Evolutionary conservation across 2,329 filamentous ascomycete species (phyloP).

Genomic region (Fusarium sp.): DNA sequence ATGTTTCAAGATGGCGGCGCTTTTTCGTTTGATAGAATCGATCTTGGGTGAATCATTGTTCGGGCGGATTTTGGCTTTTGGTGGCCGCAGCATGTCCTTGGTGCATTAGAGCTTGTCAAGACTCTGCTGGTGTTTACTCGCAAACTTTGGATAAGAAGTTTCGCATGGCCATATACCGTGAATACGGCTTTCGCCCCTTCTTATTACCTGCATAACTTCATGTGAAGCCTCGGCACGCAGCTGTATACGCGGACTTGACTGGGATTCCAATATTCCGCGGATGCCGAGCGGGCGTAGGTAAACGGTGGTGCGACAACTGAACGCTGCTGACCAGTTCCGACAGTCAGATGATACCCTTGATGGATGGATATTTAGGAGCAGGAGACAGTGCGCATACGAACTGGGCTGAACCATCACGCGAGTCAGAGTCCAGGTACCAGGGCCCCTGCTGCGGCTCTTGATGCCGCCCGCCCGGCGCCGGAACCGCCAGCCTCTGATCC

Average conservation of each 20-base stretch:
- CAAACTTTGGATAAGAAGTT: neutral
- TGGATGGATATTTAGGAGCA: neutral
- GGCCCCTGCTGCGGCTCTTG: neutral
- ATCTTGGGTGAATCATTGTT: neutral
- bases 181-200: neutral
- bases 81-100: neutral
- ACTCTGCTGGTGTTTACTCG: neutral
- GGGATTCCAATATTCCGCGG: neutral
- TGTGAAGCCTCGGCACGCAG: neutral
- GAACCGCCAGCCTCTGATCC: neutral
- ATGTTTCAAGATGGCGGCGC: slow-evolving; percentile 11
- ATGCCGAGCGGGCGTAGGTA: neutral
- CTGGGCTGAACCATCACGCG: neutral
- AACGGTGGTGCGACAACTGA: neutral
- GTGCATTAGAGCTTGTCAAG: neutral
- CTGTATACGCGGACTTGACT: neutral
- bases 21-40: slow-evolving; percentile 7
- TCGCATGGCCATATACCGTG: neutral
- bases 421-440: neutral
- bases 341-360: neutral
- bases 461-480: neutral
- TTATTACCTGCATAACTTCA: neutral
- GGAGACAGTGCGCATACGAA: neutral
- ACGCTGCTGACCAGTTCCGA: neutral
- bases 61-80: neutral